A percentile compares a stretch with the other conserved stretches of the same genome.
These are phyloP conservation scores for Geosmithia morbida DNA, from an alignment of 2,329 filamentous ascomycete genomes.

Conservation along the genomic window DNA sequence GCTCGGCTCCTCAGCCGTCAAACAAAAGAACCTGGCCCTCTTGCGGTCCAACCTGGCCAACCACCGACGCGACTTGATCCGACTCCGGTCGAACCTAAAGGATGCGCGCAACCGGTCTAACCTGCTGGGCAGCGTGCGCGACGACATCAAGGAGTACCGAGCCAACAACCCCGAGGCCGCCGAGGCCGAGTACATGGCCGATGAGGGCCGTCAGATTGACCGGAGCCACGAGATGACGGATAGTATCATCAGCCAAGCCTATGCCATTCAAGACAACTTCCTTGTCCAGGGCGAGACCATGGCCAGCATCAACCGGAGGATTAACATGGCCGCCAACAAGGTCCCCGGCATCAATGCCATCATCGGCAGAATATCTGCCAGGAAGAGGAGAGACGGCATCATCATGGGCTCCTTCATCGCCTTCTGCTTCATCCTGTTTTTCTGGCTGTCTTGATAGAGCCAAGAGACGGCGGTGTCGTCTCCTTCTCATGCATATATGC, in stretches of 20 bases:
- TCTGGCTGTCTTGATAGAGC: slow-evolving; percentile 41
- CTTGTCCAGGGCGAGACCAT: slow-evolving; percentile 75
- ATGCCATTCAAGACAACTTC: slow-evolving; percentile 91
- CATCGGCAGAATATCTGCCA: slow-evolving; percentile 83
- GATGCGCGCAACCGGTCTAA: slow-evolving; percentile 79
- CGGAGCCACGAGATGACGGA: slow-evolving; percentile 83
- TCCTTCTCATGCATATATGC: not conserved
- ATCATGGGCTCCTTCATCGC: slow-evolving; percentile 88
- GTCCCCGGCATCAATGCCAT: slow-evolving; percentile 87
- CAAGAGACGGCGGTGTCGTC: not conserved
- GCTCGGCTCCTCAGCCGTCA: slow-evolving; percentile 80
- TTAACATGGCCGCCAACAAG: slow-evolving; percentile 77
- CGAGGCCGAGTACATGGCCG: slow-evolving; percentile 95
- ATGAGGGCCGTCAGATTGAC: slow-evolving; percentile 74
- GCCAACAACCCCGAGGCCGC: slow-evolving; percentile 65
- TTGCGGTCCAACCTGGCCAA: slow-evolving; percentile 82
- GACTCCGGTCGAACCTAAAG: slow-evolving; percentile 57
- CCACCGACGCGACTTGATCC: slow-evolving; percentile 69
- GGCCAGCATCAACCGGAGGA: slow-evolving; percentile 76
- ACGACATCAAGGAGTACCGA: slow-evolving; percentile 83
- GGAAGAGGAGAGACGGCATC: slow-evolving; percentile 88
- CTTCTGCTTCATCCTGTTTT: slow-evolving; percentile 79
- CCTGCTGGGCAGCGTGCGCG: slow-evolving; percentile 77
- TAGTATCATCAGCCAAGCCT: slow-evolving; percentile 83
- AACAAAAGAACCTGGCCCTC: slow-evolving; percentile 87